phyloP scores from a whole-genome alignment of 768 basidiomycete species.

The Russula olivacea region DNA sequence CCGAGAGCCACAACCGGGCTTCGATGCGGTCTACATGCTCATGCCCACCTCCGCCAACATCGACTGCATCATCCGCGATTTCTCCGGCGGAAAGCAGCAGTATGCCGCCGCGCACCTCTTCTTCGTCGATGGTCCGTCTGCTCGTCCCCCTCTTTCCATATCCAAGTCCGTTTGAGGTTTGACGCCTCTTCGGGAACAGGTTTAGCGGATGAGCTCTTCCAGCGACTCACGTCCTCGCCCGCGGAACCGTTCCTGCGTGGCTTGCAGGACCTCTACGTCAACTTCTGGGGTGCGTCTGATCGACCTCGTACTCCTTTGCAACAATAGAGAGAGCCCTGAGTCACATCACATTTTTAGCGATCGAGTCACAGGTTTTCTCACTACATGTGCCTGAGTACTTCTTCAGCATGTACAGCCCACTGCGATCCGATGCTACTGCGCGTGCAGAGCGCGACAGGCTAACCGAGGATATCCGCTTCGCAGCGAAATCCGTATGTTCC shows the following conservation, averaged over 20 bases:
- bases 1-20: conserved; percentile 75
- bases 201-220: conserved; percentile 70
- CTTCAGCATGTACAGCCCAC: conserved; percentile 85
- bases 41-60: conserved; percentile 96
- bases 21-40: conserved; percentile 90
- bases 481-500: conserved; percentile 55
- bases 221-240: conserved; percentile 64
- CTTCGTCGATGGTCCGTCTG: conserved; percentile 80
- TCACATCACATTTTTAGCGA: conserved; percentile 43
- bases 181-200: conserved; percentile 38
- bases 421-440: conserved; percentile 61
- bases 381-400: conserved; percentile 72
- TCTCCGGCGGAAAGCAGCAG: conserved; percentile 52
- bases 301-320: background rate
- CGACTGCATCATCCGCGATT: conserved; percentile 85
- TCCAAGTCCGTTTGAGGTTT: background rate
- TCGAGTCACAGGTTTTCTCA: conserved; percentile 83
- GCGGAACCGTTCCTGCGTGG: conserved; percentile 73
- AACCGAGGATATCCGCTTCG: conserved; percentile 80
- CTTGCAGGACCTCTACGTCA: conserved; percentile 83
- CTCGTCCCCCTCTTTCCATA: background rate
- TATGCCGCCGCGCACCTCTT: conserved; percentile 87
- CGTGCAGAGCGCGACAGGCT: conserved; percentile 66
- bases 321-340: background rate
- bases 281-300: conserved; percentile 76